Evolutionary conservation across 352 stramenopile genomes (phyloP).

Genomic region (Phytopythium helicoides): DNA sequence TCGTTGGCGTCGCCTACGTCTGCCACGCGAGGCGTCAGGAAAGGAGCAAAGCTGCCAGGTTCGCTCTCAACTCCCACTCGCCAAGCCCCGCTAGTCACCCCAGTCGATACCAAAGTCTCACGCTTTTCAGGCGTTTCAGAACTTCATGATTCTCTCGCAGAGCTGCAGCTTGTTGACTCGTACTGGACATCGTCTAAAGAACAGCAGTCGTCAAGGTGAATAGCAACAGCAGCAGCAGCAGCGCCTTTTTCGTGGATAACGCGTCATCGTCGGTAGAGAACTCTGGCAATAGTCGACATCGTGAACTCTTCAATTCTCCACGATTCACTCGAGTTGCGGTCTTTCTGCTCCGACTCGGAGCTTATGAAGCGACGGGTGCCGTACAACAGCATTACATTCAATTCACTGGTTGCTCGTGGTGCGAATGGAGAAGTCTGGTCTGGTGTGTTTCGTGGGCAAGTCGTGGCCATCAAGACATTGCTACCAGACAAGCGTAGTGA

Average conservation of each 20-base stretch:
- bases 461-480: constrained; percentile 65
- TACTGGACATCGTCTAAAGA: background rate
- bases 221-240: background rate
- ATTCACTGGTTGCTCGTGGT: constrained; percentile 37
- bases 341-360: constrained; percentile 37
- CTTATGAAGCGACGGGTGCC: constrained; percentile 46
- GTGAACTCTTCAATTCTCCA: background rate
- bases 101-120: background rate
- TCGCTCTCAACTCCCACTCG: too few species aligned
- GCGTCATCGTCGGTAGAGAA: background rate
- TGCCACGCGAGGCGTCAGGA: constrained; percentile 12
- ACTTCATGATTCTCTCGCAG: background rate
- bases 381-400: constrained; percentile 36
- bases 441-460: constrained; percentile 29
- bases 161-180: background rate
- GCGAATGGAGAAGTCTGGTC: constrained; percentile 66
- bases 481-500: constrained; percentile 45
- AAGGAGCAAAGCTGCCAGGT: background rate
- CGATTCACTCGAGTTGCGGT: constrained; percentile 29
- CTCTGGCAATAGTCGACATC: background rate
- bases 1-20: constrained; percentile 14
- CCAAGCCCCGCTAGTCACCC: background rate
- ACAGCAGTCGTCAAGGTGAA: background rate
- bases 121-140: background rate
- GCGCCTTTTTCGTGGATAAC: background rate